Evolutionary conservation across 768 basidiomycete species (phyloP).

Genomic region (Rhodocollybia butyracea): DNA sequence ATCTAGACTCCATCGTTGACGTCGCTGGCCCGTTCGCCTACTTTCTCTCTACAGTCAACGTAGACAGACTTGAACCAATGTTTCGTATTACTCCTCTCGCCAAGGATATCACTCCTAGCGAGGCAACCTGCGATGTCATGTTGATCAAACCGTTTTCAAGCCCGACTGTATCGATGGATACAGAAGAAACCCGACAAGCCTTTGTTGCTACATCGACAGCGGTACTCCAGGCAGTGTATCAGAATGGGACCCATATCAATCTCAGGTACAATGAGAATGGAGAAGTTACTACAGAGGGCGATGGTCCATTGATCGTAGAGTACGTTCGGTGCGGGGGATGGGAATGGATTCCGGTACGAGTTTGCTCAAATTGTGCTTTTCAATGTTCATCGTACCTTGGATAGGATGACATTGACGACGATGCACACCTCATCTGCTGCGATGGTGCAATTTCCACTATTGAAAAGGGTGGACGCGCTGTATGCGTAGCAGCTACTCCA

Average conservation of each 20-base stretch:
- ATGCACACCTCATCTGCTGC: constrained; percentile 71
- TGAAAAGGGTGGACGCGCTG: constrained; percentile 54
- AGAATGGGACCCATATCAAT: constrained; percentile 67
- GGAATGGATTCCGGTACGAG: constrained; percentile 83
- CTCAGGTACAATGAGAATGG: constrained; percentile 52
- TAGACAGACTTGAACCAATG: constrained; percentile 79
- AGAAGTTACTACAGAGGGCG: constrained; percentile 34
- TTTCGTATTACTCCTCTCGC: constrained; percentile 76
- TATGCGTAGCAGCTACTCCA: constrained; percentile 40
- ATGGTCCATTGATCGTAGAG: constrained; percentile 64
- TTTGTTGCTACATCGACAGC: constrained; percentile 55
- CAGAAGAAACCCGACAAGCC: constrained; percentile 34
- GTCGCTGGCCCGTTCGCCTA: constrained; percentile 82
- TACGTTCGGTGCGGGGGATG: constrained; percentile 77
- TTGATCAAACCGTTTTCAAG: constrained; percentile 71
- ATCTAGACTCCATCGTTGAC: constrained; percentile 35
- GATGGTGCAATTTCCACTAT: constrained; percentile 76
- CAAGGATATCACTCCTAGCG: constrained; percentile 39
- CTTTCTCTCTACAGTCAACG: constrained; percentile 78
- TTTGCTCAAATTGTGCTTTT: constrained; percentile 2
- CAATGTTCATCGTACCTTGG: background rate
- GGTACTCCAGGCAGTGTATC: constrained; percentile 69
- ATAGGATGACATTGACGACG: constrained; percentile 57
- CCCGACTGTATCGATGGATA: constrained; percentile 41
- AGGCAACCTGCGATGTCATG: constrained; percentile 65